Evolutionary conservation across 176 grass and related monocot genomes (phyloP).

Genomic region (Dendrocalamus sinicus): DNA sequence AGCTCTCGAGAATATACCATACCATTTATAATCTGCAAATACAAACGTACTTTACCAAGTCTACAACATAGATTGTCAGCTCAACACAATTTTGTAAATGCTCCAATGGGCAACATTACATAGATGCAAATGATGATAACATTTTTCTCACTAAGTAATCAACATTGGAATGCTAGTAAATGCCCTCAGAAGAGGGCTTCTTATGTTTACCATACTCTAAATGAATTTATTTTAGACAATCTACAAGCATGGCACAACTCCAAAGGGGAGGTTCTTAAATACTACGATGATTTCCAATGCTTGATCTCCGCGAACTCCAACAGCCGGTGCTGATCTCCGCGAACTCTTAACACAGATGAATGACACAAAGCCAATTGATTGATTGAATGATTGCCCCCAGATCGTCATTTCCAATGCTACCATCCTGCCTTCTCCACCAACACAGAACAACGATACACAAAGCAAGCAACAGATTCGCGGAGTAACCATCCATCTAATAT

Average conservation of each 20-base stretch:
- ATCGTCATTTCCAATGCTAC: constrained; percentile 7
- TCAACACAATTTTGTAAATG: not conserved
- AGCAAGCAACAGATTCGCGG: not conserved
- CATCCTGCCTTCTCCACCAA: not conserved
- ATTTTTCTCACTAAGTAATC: constrained; percentile 22
- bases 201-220: constrained; percentile 10
- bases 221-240: constrained; percentile 31
- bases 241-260: constrained; percentile 20
- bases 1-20: not conserved
- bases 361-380: constrained; percentile 30
- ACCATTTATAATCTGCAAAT: not conserved
- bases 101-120: not conserved
- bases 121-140: not conserved
- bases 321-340: not conserved
- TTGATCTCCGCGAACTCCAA: not conserved
- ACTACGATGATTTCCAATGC: constrained; percentile 1
- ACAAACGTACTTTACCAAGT: not conserved
- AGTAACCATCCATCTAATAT: constrained; percentile 36
- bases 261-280: not conserved
- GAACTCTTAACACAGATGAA: constrained; percentile 32
- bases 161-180: not conserved
- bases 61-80: not conserved
- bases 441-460: not conserved
- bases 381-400: not conserved
- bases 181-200: not conserved